A percentile compares a stretch with the other conserved stretches of the same genome.
These are phyloP conservation scores for Hemileia vastatrix DNA, from an alignment of 1,284 basidiomycete species.

Conservation along the genomic window DNA sequence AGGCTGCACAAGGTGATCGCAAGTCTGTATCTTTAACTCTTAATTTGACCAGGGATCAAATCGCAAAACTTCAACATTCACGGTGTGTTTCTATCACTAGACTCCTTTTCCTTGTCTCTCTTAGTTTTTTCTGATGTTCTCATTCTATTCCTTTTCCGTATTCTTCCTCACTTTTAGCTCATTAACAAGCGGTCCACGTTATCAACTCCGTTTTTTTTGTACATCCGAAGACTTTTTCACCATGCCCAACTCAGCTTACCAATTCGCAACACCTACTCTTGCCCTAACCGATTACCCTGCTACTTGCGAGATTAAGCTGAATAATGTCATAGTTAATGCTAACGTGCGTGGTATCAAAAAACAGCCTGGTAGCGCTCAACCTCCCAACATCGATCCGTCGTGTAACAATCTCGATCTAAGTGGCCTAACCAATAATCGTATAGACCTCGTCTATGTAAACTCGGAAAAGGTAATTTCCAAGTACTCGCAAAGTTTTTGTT, in stretches of 20 bases:
- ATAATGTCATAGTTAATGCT: constrained; percentile 58
- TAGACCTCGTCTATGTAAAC: constrained; percentile 84
- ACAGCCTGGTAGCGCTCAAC: constrained; percentile 89
- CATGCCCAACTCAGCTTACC: constrained; percentile 39
- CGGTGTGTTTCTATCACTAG: constrained; percentile 19
- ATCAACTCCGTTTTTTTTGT: constrained; percentile 79
- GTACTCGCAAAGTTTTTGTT: background rate
- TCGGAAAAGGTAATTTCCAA: constrained; percentile 51
- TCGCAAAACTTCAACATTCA: constrained; percentile 51
- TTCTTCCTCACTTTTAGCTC: constrained; percentile 3
- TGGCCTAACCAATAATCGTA: constrained; percentile 51
- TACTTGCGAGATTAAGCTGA: constrained; percentile 81
- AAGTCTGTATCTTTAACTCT: constrained; percentile 57
- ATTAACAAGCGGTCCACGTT: constrained; percentile 52
- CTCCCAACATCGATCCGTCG: constrained; percentile 59
- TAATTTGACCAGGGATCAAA: constrained; percentile 56
- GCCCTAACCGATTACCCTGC: constrained; percentile 67
- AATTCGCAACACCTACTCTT: constrained; percentile 51
- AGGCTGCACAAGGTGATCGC: constrained; percentile 62
- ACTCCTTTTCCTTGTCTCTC: constrained; percentile 27
- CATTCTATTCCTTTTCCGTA: constrained; percentile 6
- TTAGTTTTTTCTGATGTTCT: background rate
- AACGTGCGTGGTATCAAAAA: constrained; percentile 88
- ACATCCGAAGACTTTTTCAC: constrained; percentile 77
- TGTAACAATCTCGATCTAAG: constrained; percentile 50